Evolutionary conservation across 768 basidiomycete genomes (phyloP), one percentile per base, ranked within the genome.

Genomic region (Cyathus striatus): DNA sequence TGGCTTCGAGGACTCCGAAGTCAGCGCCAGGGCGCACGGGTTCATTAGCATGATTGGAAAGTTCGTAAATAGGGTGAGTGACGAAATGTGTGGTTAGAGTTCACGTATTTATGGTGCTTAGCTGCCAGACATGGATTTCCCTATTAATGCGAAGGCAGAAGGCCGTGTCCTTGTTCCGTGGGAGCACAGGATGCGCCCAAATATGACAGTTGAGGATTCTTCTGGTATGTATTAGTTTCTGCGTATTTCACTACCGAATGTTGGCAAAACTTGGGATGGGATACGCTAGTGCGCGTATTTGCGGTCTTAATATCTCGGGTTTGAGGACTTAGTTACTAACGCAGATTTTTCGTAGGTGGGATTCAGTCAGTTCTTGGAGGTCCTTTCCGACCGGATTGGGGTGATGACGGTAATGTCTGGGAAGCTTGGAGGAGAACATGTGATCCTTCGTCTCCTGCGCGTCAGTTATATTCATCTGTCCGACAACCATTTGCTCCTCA

Each of bases 341-440:
- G n/a, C n/a, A n/a, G n/a, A n/a, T n/a, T n/a, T n/a, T n/a, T n/a
- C n/a, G n/a, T n/a, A 72, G 83, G 55, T 40, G 81, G 75, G 20
- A 65, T 83, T 39, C 64, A 75, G 44, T 54, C 69, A 10, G 71
- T 84, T 58, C 66, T 88, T n/a, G 78, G 75, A 9, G 75, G 76
- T 3, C 63, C 65, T 14, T 92, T 93, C 56, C 68, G 74, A 27
- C 77, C 90, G 6, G 92, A 94, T 61, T 99, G 96, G 96, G 67
- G 68, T 23, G 80, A 82, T 9, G 69, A 81, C 35, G 91, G 94
- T 3, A 85, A 68, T 38, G 87, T 96, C 37, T 98, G 96, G 96
- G 92, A 97, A 45, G 82, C 90, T 0, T 96, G 83, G 72, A 80
- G 95, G 12, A 79, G 91, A n/a, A 91, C 93, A 0, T 99, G 96